Evolutionary conservation across 768 basidiomycete species (phyloP), one percentile per base, ranked within the genome.

Genomic region (Kwoniella sp.): DNA sequence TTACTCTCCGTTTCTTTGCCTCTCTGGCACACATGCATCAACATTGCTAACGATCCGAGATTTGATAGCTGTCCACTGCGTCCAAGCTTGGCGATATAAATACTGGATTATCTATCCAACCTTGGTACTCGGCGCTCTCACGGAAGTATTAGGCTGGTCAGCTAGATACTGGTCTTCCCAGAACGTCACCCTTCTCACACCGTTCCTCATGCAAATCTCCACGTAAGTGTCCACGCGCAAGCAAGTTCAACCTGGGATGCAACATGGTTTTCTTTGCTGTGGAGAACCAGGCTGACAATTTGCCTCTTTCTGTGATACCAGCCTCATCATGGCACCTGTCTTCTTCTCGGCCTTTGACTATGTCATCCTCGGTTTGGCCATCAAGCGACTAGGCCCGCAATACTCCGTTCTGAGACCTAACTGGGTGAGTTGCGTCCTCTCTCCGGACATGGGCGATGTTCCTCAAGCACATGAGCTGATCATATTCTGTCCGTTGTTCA

Each of bases 81-180:
- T 58, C 29, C 70, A 70, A 63, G 72, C 76, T 1, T 61, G 21
- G 25, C 60, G 74, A 48, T 67, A 65, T 24, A 70, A 71, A 40
- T 74, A 74, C 62, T 80, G 78, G 78, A 72, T 77, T 69, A 64
- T 79, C 49, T 69, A 60, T 56, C 77, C 77, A 0, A 77, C 77
- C 12, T 61, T 76, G 4, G 64, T 79, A 10, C 68, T 73, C 1
- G 77, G 79, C 12, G 73, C 72, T 4, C 25, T 71, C 2, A 47
- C 68, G 22, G 77, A 78, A 50, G 63, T 76, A 19, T 7, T 77
- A 1, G 79, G 79, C 3, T 79, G 77, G 77, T 65, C 70, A 0
- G 78, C 65, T 2, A 55, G 79, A 15, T 62, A 72, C 4, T 78
- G 78, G 70, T 70, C 63, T 17, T 64, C 63, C 27, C 53, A 70